These are phyloP conservation scores for Naganishia onofrii DNA, from an alignment of 768 basidiomycete species.

Conservation along the genomic window DNA sequence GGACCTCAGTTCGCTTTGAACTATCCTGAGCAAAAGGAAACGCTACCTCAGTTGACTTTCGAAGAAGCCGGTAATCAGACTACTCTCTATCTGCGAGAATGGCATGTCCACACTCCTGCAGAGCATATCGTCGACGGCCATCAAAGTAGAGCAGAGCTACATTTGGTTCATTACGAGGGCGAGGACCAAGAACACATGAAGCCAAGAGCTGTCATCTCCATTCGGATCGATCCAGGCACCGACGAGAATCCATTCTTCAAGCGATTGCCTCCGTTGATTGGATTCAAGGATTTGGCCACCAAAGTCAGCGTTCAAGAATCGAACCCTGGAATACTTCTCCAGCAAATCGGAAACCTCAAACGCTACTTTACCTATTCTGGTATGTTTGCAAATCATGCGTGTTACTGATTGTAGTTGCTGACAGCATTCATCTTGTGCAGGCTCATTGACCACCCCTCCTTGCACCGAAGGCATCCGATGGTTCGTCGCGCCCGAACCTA, in stretches of 20 bases:
- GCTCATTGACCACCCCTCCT: conserved; percentile 13
- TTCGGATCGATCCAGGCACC: conserved; percentile 4
- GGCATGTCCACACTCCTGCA: conserved; percentile 8
- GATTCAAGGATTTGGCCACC: not conserved
- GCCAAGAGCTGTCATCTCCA: conserved; percentile 2
- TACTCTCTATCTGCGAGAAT: not conserved
- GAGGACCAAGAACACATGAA: not conserved
- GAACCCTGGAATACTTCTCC: not conserved
- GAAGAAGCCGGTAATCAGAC: not conserved
- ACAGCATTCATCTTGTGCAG: not conserved
- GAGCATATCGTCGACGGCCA: conserved; percentile 13
- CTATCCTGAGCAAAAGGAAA: not conserved
- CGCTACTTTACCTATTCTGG: conserved; percentile 1
- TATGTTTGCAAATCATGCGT: not conserved
- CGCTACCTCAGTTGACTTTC: not conserved
- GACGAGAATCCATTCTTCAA: conserved; percentile 12
- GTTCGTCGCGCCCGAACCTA: conserved; percentile 3
- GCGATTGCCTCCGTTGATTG: conserved; percentile 9
- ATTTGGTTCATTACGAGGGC: not conserved
- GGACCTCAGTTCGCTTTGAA: not conserved
- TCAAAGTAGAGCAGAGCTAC: not conserved
- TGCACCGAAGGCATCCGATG: conserved; percentile 18
- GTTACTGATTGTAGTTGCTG: too few relatives aligned
- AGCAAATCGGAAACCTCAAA: not conserved
- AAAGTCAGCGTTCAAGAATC: not conserved